Evolutionary conservation across 2,329 filamentous ascomycete species (phyloP).

Genomic region (Trichoderma koningiopsis): DNA sequence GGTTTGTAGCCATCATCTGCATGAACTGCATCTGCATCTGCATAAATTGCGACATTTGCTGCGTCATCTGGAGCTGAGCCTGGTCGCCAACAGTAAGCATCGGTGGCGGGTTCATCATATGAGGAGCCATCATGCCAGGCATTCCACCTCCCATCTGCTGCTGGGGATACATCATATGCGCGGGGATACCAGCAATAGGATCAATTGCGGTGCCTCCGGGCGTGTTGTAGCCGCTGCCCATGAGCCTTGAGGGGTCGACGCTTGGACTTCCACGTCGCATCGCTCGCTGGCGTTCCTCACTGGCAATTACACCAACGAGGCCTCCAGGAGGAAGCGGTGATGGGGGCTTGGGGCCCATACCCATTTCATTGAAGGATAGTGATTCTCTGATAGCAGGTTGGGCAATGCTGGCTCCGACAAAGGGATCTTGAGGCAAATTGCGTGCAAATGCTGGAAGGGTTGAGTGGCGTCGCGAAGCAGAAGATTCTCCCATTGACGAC

Average conservation of each 20-base stretch:
- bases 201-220: constrained; percentile 49
- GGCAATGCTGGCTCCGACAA: constrained; percentile 76
- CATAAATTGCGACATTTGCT: constrained; percentile 86
- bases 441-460: constrained; percentile 80
- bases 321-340: constrained; percentile 66
- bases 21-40: constrained; percentile 95
- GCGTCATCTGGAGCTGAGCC: constrained; percentile 76
- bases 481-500: constrained; percentile 59
- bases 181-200: constrained; percentile 52
- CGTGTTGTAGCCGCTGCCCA: constrained; percentile 39
- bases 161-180: constrained; percentile 45
- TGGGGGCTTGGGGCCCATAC: constrained; percentile 42
- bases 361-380: constrained; percentile 66
- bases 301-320: constrained; percentile 84
- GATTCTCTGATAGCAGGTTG: constrained; percentile 74
- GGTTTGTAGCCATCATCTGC: constrained; percentile 69
- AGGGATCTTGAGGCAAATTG: constrained; percentile 81
- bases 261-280: constrained; percentile 78
- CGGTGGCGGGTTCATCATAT: constrained; percentile 46
- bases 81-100: constrained; percentile 65
- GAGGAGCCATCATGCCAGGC: constrained; percentile 35
- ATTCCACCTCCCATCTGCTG: constrained; percentile 34
- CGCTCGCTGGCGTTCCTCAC: constrained; percentile 77
- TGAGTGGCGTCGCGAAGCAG: constrained; percentile 37
- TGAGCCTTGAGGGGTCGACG: constrained; percentile 52